Evolutionary conservation across 1,284 basidiomycete species (phyloP).

Genomic region (Porodaedalea pini): DNA sequence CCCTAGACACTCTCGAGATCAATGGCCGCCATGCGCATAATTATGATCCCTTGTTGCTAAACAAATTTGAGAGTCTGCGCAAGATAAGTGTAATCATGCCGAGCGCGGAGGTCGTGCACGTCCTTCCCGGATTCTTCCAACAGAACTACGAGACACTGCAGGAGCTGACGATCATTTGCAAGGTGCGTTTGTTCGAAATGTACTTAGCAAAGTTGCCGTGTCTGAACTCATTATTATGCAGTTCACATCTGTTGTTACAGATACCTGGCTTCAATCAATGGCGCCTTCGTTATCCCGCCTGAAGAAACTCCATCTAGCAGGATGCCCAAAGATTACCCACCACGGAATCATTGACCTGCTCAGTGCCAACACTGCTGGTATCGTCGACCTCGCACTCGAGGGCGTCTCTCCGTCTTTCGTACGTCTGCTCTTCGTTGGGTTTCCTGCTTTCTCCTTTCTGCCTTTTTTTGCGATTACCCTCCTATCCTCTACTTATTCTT

Average conservation of each 20-base stretch:
- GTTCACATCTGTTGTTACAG: constrained; percentile 51
- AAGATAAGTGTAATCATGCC: constrained; percentile 71
- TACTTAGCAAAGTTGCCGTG: constrained; percentile 5
- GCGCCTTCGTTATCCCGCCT: constrained; percentile 46
- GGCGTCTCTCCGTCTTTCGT: constrained; percentile 57
- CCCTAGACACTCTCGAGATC: constrained; percentile 57
- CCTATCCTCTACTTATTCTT: background rate
- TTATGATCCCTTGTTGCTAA: constrained; percentile 50
- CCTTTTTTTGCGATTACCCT: constrained; percentile 6
- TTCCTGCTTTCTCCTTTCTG: background rate
- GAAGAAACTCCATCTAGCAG: constrained; percentile 54
- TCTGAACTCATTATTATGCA: constrained; percentile 3
- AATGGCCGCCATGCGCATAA: constrained; percentile 58
- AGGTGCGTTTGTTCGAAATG: constrained; percentile 38
- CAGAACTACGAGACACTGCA: constrained; percentile 42
- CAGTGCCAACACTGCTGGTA: constrained; percentile 39
- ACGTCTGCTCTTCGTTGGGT: background rate
- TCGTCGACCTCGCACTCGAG: constrained; percentile 57
- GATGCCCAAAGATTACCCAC: constrained; percentile 67
- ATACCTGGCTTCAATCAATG: constrained; percentile 46
- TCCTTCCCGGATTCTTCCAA: constrained; percentile 50
- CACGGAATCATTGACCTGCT: constrained; percentile 50
- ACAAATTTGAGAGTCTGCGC: constrained; percentile 44
- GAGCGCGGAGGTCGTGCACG: constrained; percentile 45
- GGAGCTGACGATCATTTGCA: constrained; percentile 62